Evolutionary conservation across 2,329 filamentous ascomycete genomes (phyloP), one percentile per base, ranked within the genome.

Genomic region (Fusarium odoratissimum): DNA sequence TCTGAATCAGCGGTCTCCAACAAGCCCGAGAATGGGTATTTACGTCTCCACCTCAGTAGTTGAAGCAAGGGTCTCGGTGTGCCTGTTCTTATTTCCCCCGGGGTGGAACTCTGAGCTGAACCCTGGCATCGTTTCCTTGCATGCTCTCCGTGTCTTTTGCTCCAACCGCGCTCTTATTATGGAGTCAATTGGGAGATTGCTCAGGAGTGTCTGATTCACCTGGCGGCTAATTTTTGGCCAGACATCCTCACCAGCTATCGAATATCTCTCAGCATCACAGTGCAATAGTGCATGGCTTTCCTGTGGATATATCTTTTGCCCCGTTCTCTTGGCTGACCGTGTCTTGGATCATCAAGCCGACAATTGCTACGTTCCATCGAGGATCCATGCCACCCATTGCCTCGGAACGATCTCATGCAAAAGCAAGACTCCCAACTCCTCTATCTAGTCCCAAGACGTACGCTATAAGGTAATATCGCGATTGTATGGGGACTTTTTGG

Each of bases 221-320:
- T 60, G 49, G 51, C 55, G 55, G 62, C 66, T 71, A 64, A 64
- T 58, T 38, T 56, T 49, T 25, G 25, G 38, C 21, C 38, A 40
- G 40, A 35, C 45, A 21, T 45, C 17, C 52, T 65, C 19, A 21
- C 21, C 21, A 16, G 23, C 10, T 35, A 28, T 28, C 25, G n/a
- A 66, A 37, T 8, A 23, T 45, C 40, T 40, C 35, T 23, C 28
- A 67, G 23, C 8, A 41, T 25, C 45, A 41, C 9, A 55, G 28
- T 33, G 35, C 25, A 41, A 33, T 23, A 25, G 46, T 28, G 25
- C 11, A 21, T 45, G 42, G 44, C 33, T 31, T 49, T 40, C n/a
- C 38, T 64, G 64, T 72, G 64, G 64, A 37, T 57, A 57, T 72
- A n/a, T 46, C 25, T 42, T 44, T 42, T 60, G 60, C 52, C 51